These are phyloP conservation scores for Phanerodontia chrysosporium DNA, from an alignment of 768 basidiomycete genomes.

Conservation along the genomic window DNA sequence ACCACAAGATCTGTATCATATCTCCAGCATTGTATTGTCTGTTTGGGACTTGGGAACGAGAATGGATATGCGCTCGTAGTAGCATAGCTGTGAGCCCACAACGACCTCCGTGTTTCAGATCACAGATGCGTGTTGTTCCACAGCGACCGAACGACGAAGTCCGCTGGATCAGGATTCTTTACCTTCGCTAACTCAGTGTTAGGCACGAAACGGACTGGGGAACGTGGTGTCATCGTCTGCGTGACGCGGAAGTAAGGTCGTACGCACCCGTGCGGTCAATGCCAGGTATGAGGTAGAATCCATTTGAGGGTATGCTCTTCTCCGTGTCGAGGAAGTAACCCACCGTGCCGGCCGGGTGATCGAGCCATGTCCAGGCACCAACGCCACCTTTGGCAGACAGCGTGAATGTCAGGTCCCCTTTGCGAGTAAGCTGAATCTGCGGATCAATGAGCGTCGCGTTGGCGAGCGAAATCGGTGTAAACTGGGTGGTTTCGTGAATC, in stretches of 20 bases:
- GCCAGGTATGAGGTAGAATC: slow-evolving; percentile 53
- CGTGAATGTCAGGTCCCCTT: slow-evolving; percentile 40
- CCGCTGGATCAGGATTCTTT: slow-evolving; percentile 32
- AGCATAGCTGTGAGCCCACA: too few relatives aligned
- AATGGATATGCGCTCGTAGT: neutral
- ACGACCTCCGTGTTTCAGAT: neutral
- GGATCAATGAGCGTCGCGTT: slow-evolving; percentile 46
- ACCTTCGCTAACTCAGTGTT: slow-evolving; percentile 36
- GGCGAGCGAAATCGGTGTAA: slow-evolving; percentile 48
- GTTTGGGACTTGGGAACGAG: neutral
- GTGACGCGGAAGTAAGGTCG: neutral
- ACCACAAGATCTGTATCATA: neutral
- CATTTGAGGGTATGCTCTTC: slow-evolving; percentile 42
- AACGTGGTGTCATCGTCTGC: too few relatives aligned
- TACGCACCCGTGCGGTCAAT: slow-evolving; percentile 46
- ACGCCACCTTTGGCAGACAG: slow-evolving; percentile 52
- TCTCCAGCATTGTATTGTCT: neutral
- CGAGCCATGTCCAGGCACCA: slow-evolving; percentile 56
- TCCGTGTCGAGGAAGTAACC: slow-evolving; percentile 45
- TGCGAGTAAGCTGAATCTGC: slow-evolving; percentile 32
- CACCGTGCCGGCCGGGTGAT: slow-evolving; percentile 53
- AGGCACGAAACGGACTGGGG: slow-evolving; percentile 38
- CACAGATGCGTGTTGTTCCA: slow-evolving; percentile 49
- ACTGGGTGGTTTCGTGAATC: slow-evolving; percentile 30
- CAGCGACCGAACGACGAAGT: slow-evolving; percentile 48